Conservation (phyloP, 2,329 filamentous ascomycete genomes). For the Furcasterigmium furcatum region DNA sequence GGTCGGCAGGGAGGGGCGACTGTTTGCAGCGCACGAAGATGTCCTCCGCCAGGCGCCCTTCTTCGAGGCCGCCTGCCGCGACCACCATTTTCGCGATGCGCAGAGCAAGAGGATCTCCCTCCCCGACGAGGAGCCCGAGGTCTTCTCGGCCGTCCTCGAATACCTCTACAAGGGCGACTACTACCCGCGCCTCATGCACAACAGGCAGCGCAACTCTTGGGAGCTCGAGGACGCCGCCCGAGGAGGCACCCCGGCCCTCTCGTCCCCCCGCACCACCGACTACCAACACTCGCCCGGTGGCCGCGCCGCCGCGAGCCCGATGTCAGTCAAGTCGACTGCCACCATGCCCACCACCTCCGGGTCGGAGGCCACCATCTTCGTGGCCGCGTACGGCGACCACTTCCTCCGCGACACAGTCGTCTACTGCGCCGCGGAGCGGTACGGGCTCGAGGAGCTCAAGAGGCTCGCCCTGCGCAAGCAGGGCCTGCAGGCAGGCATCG, state of each 20-base stretch:
- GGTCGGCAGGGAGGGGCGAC: conserved; percentile 77
- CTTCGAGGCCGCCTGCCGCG: conserved; percentile 68
- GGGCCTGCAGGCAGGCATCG: conserved; percentile 87
- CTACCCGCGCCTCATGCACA: conserved; percentile 83
- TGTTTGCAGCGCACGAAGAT: conserved; percentile 95
- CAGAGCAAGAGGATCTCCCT: conserved; percentile 76
- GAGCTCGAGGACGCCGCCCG: conserved; percentile 70
- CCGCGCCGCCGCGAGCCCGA: conserved; percentile 42
- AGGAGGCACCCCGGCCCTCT: conserved; percentile 37
- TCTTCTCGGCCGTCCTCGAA: conserved; percentile 91
- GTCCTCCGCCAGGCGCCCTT: conserved; percentile 83
- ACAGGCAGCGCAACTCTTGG: conserved; percentile 84
- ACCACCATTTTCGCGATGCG: conserved; percentile 67
- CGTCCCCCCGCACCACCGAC: conserved; percentile 49
- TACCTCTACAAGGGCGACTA: conserved; percentile 98
- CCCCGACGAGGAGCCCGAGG: conserved; percentile 77
- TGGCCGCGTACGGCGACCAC: conserved; percentile 69
- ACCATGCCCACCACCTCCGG: conserved; percentile 49
- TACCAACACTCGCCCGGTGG: conserved; percentile 28
- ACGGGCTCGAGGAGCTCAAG: conserved; percentile 91
- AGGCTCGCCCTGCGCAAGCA: conserved; percentile 89
- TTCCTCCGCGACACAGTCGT: conserved; percentile 90
- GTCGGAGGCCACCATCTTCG: conserved; percentile 74
- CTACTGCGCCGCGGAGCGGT: conserved; percentile 89
- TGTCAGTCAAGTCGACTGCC: conserved; percentile 32